Conservation (phyloP, 495 filamentous ascomycete species). For the Aspergillus olivimuriae region DNA sequence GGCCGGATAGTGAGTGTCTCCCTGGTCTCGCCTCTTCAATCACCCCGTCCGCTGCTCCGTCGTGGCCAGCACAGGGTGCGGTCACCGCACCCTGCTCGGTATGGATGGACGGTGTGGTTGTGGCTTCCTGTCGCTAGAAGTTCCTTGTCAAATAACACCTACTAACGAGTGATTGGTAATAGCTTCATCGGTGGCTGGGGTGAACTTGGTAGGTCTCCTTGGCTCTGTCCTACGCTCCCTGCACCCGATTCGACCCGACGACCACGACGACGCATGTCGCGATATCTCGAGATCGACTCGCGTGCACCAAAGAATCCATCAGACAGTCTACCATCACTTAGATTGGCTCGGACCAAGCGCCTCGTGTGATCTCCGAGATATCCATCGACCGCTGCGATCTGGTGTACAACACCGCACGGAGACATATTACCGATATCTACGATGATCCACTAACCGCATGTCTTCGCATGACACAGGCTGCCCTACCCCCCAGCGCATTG, state of each 20-base stretch:
- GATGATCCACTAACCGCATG: too few species aligned
- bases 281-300: not conserved
- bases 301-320: not conserved
- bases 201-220: conserved; percentile 61
- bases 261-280: not conserved
- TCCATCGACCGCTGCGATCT: too few species aligned
- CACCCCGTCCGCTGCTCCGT: conserved; percentile 12
- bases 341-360: too few species aligned
- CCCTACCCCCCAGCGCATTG: conserved; percentile 55
- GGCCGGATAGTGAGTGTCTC: conserved; percentile 62
- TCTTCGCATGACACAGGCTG: conserved; percentile 21
- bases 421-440: too few species aligned
- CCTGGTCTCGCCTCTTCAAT: conserved; percentile 10
- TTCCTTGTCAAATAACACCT: not conserved
- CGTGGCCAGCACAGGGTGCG: conserved; percentile 14
- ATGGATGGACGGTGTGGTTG: too few species aligned
- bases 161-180: conserved; percentile 23
- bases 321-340: too few species aligned
- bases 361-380: not conserved
- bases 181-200: conserved; percentile 88
- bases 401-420: too few species aligned
- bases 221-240: conserved; percentile 4
- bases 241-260: too few species aligned
- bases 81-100: conserved; percentile 1
- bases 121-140: too few species aligned